Evolutionary conservation across 345 rosid genomes (phyloP).

Genomic region (Nephelium lappaceum): DNA sequence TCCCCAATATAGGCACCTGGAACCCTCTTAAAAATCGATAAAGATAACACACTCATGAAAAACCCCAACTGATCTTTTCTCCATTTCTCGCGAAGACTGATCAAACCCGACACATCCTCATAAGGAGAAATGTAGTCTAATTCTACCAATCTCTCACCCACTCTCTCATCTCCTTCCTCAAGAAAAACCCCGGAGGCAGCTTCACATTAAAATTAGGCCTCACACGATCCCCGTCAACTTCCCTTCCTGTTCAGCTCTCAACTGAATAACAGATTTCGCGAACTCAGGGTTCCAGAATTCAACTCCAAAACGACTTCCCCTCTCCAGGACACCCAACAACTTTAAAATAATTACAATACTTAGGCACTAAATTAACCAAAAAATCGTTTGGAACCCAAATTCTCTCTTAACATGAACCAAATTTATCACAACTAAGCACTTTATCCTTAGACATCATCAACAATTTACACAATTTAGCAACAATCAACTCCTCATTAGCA

Average conservation of each 20-base stretch:
- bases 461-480: slow-evolving; percentile 75
- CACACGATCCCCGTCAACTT: slow-evolving; percentile 54
- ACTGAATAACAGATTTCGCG: slow-evolving; percentile 60
- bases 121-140: slow-evolving; percentile 81
- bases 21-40: slow-evolving; percentile 74
- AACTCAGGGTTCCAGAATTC: slow-evolving; percentile 69
- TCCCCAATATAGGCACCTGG: slow-evolving; percentile 87
- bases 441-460: slow-evolving; percentile 79
- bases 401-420: slow-evolving; percentile 85
- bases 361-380: slow-evolving; percentile 59
- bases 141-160: slow-evolving; percentile 93
- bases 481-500: slow-evolving; percentile 57
- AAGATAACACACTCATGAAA: slow-evolving; percentile 83
- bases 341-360: slow-evolving; percentile 66
- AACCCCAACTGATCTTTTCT: slow-evolving; percentile 84
- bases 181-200: slow-evolving; percentile 66
- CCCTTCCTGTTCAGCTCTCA: slow-evolving; percentile 62
- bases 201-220: slow-evolving; percentile 70
- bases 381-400: slow-evolving; percentile 82
- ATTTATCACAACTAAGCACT: slow-evolving; percentile 63
- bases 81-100: slow-evolving; percentile 79
- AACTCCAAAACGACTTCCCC: slow-evolving; percentile 68
- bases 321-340: slow-evolving; percentile 57
- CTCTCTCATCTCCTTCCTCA: slow-evolving; percentile 92
- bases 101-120: slow-evolving; percentile 64